phyloP scores from a whole-genome alignment of 75 land plant genomes.

The Selaginella tamariscina region DNA sequence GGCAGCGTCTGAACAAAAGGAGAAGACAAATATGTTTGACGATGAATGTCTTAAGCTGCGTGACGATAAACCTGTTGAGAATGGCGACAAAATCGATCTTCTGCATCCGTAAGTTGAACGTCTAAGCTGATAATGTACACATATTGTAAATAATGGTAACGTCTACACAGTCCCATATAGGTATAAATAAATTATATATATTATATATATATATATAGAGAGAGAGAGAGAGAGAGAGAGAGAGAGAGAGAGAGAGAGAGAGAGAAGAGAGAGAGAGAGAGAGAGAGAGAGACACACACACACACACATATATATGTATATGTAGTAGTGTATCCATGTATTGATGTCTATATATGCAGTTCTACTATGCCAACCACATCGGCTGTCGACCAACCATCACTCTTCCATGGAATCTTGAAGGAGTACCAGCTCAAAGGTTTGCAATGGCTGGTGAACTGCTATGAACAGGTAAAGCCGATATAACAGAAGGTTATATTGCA shows the following conservation, averaged over 20 bases:
- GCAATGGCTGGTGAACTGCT: constrained; percentile 99
- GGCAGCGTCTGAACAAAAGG: constrained; percentile 70
- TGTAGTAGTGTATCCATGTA: no score
- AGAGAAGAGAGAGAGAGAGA: no score
- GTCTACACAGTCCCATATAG: no score
- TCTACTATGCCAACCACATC: constrained; percentile 93
- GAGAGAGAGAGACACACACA: no score
- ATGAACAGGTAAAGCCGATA: constrained; percentile 84
- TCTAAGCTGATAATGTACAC: neutral
- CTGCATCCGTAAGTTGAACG: constrained; percentile 69
- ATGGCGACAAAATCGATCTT: constrained; percentile 61
- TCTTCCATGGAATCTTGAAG: constrained; percentile 76
- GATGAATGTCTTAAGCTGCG: constrained; percentile 64
- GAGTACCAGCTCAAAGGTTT: constrained; percentile 96
- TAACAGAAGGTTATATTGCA: neutral
- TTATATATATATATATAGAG: no score
- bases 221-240: no score
- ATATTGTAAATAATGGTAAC: no score
- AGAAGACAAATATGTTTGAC: constrained; percentile 66
- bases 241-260: no score
- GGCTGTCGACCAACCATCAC: constrained; percentile 67
- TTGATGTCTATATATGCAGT: constrained; percentile 26
- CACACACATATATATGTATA: no score
- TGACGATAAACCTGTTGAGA: constrained; percentile 23
- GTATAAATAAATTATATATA: no score